Conservation (phyloP, 139 green algal genomes). For the Tetradesmus lagerheimii region DNA sequence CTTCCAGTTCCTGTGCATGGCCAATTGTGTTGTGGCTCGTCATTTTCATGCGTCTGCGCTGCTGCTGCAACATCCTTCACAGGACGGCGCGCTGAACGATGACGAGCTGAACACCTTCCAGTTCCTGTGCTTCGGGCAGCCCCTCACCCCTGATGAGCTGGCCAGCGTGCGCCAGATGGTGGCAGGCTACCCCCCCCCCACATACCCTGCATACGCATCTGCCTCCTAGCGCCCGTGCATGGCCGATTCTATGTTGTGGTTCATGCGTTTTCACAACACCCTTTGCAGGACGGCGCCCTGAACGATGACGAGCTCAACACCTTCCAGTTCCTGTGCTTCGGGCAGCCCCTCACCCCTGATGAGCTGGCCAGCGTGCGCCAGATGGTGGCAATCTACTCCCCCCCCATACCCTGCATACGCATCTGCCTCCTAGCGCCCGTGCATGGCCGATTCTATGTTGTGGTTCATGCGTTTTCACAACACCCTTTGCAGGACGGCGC, state of each 20-base stretch:
- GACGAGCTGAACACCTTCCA: conserved; percentile 91
- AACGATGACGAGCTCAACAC: background rate
- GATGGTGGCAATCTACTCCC: no score
- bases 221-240: no score
- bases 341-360: conserved; percentile 74
- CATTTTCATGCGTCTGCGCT: no score
- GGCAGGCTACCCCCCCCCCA: no score
- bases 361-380: conserved; percentile 87
- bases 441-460: no score
- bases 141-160: conserved; percentile 83
- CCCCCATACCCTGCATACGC: no score
- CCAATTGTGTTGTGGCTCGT: no score
- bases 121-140: conserved; percentile 75
- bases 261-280: no score
- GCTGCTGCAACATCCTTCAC: background rate
- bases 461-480: no score
- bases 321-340: conserved; percentile 78
- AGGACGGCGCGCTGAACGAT: conserved; percentile 82
- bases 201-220: no score
- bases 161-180: conserved; percentile 86
- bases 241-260: no score
- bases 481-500: conserved; percentile 8
- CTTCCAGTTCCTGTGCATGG: conserved; percentile 76
- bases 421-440: no score
- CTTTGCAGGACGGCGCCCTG: background rate